Conservation (phyloP, 1,139 yeast genomes). For the Trichomonascaceae sp. region DNA sequence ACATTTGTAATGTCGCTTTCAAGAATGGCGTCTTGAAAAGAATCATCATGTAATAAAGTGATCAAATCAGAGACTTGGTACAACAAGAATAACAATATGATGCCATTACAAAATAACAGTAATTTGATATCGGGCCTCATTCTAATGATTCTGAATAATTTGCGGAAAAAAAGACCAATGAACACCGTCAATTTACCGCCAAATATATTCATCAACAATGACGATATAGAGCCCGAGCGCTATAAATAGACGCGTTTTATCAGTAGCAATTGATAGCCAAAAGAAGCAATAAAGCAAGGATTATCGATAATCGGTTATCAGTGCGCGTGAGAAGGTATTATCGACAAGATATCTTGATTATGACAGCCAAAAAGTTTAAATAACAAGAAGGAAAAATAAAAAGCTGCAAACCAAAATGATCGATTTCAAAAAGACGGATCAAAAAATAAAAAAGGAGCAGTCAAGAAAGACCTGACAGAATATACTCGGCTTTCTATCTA, state of each 20-base stretch:
- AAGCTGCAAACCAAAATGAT: too few species aligned
- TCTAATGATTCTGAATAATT: not conserved
- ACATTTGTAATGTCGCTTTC: slow-evolving; percentile 46
- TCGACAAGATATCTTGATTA: not conserved
- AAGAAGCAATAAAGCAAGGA: not conserved
- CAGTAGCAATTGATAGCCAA: not conserved
- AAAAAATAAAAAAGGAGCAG: not conserved
- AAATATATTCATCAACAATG: not conserved
- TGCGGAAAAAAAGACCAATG: not conserved
- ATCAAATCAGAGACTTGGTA: slow-evolving; percentile 70
- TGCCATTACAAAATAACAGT: slow-evolving; percentile 26
- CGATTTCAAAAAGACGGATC: too few species aligned
- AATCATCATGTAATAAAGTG: slow-evolving; percentile 67
- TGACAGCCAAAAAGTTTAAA: not conserved
- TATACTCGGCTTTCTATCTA: too few species aligned
- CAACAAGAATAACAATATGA: slow-evolving; percentile 47
- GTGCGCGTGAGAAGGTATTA: not conserved
- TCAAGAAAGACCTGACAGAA: too few species aligned
- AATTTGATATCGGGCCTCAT: slow-evolving; percentile 28
- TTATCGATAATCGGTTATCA: not conserved
- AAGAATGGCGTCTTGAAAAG: slow-evolving; percentile 55
- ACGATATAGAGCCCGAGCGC: not conserved
- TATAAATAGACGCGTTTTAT: not conserved
- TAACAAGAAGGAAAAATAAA: too few species aligned
- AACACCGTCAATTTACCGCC: not conserved